Evolutionary conservation across 2,329 filamentous ascomycete genomes (phyloP).

Genomic region (Scedosporium apiospermum): DNA sequence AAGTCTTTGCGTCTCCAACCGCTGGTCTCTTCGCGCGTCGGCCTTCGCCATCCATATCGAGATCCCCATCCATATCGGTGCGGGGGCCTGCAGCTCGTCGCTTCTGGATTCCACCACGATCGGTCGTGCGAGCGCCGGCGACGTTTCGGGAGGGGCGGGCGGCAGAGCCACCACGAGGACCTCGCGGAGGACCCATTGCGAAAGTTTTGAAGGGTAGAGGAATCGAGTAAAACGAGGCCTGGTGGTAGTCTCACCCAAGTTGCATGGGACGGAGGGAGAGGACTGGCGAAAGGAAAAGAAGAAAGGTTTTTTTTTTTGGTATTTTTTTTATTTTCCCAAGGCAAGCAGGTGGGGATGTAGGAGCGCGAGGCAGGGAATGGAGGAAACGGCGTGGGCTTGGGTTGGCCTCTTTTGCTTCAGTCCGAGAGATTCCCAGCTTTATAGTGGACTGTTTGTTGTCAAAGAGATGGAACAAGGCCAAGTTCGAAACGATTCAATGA

Average conservation of each 20-base stretch:
- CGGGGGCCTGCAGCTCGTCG: constrained; percentile 27
- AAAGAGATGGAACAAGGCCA: too few relatives aligned
- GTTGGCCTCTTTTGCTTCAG: too few relatives aligned
- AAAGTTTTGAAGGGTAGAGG: neutral
- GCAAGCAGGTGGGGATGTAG: too few relatives aligned
- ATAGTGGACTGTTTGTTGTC: too few relatives aligned
- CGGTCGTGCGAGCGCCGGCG: constrained; percentile 7
- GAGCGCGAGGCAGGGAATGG: too few relatives aligned
- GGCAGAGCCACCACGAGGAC: constrained; percentile 9
- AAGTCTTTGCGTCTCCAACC: constrained; percentile 15
- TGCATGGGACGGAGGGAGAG: neutral
- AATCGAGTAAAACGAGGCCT: neutral
- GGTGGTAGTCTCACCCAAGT: neutral
- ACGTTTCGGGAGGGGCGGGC: constrained; percentile 10
- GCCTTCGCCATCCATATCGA: constrained; percentile 43
- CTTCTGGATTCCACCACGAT: constrained; percentile 41
- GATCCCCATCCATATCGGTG: constrained; percentile 47
- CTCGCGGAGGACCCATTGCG: constrained; percentile 18
- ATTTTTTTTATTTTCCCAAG: neutral
- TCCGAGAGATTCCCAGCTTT: too few relatives aligned
- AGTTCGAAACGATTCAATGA: neutral
- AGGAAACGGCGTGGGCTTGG: too few relatives aligned
- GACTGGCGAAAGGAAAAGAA: neutral
- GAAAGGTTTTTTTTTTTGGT: neutral
- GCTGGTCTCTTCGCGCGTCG: constrained; percentile 21